Percentiles rank a stretch among this genome's conserved stretches.
These are phyloP conservation scores for Candida tetrigidarum DNA, from an alignment of 1,139 yeast species.

Conservation along the genomic window DNA sequence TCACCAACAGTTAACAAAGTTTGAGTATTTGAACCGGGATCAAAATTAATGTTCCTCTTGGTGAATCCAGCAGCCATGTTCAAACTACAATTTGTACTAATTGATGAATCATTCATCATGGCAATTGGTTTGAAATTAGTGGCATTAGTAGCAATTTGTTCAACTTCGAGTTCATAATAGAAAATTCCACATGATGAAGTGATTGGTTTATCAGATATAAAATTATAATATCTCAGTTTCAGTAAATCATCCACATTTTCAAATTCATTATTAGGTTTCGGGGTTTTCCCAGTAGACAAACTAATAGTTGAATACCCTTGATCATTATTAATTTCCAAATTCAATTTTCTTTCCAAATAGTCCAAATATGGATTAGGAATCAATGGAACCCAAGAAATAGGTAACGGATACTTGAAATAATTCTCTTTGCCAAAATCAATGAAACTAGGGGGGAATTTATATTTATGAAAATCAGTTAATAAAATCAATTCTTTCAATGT, in stretches of 20 bases:
- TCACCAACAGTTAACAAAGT: slow-evolving; percentile 14
- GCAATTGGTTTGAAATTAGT: slow-evolving; percentile 38
- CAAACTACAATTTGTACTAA: slow-evolving; percentile 39
- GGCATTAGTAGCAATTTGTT: slow-evolving; percentile 34
- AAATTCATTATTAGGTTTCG: slow-evolving; percentile 3
- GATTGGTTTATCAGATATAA: slow-evolving; percentile 39
- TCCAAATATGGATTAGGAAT: slow-evolving; percentile 28
- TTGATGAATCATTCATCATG: slow-evolving; percentile 36
- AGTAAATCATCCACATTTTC: slow-evolving; percentile 11
- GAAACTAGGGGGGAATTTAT: slow-evolving; percentile 31
- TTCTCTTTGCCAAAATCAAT: slow-evolving; percentile 27
- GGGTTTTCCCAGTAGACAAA: slow-evolving; percentile 20
- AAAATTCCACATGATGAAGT: slow-evolving; percentile 36
- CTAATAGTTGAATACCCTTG: slow-evolving; percentile 36
- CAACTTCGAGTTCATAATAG: slow-evolving; percentile 43
- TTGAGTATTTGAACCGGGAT: slow-evolving; percentile 16
- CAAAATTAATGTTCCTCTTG: slow-evolving; percentile 30
- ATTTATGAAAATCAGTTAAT: slow-evolving; percentile 25
- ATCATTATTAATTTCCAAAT: slow-evolving; percentile 28
- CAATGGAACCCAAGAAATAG: slow-evolving; percentile 46
- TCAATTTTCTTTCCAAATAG: slow-evolving; percentile 26
- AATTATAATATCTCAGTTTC: slow-evolving; percentile 31
- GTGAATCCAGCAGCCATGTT: slow-evolving; percentile 42
- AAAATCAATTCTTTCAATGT: slow-evolving; percentile 32
- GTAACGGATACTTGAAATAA: slow-evolving; percentile 38